phyloP scores from a whole-genome alignment of 2,329 filamentous ascomycete species.

The Cadophora sp. region DNA sequence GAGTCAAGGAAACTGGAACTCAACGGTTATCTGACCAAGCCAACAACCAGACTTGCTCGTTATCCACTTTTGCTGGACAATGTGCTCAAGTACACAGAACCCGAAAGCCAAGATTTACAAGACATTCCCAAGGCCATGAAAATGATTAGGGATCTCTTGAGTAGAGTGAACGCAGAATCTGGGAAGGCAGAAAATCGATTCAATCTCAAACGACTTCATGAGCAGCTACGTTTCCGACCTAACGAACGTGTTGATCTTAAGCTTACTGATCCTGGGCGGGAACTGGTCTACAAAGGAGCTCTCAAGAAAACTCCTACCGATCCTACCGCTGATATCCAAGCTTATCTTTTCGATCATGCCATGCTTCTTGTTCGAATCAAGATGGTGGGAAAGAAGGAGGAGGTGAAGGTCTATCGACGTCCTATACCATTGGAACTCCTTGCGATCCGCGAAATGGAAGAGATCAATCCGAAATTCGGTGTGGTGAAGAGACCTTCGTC shows the following conservation, averaged over 20 bases:
- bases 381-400: slow-evolving; percentile 89
- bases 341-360: slow-evolving; percentile 95
- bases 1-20: slow-evolving; percentile 96
- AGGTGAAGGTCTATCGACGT: slow-evolving; percentile 91
- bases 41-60: slow-evolving; percentile 90
- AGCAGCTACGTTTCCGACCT: slow-evolving; percentile 87
- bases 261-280: slow-evolving; percentile 89
- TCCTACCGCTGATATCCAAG: slow-evolving; percentile 81
- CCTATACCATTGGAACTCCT: slow-evolving; percentile 94
- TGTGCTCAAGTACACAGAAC: slow-evolving; percentile 88
- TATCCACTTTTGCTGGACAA: slow-evolving; percentile 93
- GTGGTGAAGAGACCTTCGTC: slow-evolving; percentile 87
- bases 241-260: slow-evolving; percentile 94
- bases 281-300: slow-evolving; percentile 91
- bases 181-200: slow-evolving; percentile 98
- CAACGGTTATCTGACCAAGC: slow-evolving; percentile 97
- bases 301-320: slow-evolving; percentile 94
- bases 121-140: slow-evolving; percentile 90
- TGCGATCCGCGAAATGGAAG: slow-evolving; percentile 96
- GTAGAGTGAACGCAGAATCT: slow-evolving; percentile 90
- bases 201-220: slow-evolving; percentile 90
- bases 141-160: slow-evolving; percentile 86
- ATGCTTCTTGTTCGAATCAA: slow-evolving; percentile 91
- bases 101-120: slow-evolving; percentile 86
- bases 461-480: slow-evolving; percentile 83